These are phyloP conservation scores for Boeremia lycopersici DNA, from an alignment of 2,329 filamentous ascomycete species.

Conservation along the genomic window DNA sequence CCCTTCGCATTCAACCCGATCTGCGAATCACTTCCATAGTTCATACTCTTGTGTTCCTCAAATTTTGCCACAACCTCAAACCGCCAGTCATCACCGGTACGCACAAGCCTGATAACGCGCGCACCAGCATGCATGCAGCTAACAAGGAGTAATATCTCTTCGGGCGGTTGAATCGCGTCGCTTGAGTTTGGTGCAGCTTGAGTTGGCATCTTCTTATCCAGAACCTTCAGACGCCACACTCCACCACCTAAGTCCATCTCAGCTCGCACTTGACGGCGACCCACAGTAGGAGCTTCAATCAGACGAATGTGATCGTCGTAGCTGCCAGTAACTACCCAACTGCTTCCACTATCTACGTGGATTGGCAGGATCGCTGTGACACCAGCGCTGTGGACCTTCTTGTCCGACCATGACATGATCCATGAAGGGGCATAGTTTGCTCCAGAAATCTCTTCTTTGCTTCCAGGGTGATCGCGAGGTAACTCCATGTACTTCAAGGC, in stretches of 20 bases:
- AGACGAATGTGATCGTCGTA: constrained; percentile 87
- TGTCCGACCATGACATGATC: constrained; percentile 53
- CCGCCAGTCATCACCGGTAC: constrained; percentile 54
- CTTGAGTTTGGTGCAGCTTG: constrained; percentile 21
- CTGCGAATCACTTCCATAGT: constrained; percentile 81
- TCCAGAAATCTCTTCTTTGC: constrained; percentile 3
- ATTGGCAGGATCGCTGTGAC: constrained; percentile 86
- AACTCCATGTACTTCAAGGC: constrained; percentile 56
- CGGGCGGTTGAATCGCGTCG: constrained; percentile 23
- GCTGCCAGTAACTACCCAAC: constrained; percentile 79
- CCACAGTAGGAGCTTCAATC: constrained; percentile 52
- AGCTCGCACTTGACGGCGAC: constrained; percentile 61
- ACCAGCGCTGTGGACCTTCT: constrained; percentile 75
- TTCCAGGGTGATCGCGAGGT: constrained; percentile 7
- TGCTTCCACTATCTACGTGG: constrained; percentile 49
- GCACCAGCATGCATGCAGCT: constrained; percentile 94
- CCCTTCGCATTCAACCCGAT: constrained; percentile 41
- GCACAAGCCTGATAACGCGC: constrained; percentile 62
- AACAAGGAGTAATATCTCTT: constrained; percentile 58
- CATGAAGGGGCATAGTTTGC: constrained; percentile 15
- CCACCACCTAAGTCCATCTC: constrained; percentile 75
- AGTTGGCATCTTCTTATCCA: constrained; percentile 44
- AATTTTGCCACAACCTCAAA: constrained; percentile 74
- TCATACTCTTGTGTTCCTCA: constrained; percentile 91
- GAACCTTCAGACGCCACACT: constrained; percentile 82